These are phyloP conservation scores for Fusarium palustre DNA, from an alignment of 2,329 filamentous ascomycete species.

Conservation along the genomic window DNA sequence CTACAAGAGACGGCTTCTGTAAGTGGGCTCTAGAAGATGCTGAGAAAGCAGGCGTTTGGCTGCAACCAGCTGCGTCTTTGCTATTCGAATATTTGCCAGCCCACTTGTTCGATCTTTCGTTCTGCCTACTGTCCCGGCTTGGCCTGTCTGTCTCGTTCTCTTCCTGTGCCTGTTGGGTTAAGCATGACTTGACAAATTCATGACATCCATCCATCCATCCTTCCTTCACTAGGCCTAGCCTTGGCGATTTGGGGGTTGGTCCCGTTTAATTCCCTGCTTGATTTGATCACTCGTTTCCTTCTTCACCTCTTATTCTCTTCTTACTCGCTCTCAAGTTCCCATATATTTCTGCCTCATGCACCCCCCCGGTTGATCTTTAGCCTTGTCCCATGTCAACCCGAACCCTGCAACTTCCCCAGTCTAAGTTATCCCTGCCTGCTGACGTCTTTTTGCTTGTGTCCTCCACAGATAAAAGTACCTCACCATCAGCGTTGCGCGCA, in stretches of 20 bases:
- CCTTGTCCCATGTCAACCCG: slow-evolving; percentile 27
- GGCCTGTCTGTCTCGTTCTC: background rate
- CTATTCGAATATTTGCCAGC: slow-evolving; percentile 17
- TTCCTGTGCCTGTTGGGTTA: slow-evolving; percentile 28
- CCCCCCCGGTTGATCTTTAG: slow-evolving; percentile 20
- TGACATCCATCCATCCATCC: slow-evolving; percentile 12
- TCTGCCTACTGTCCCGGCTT: background rate
- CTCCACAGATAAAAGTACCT: slow-evolving; percentile 45
- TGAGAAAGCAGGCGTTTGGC: slow-evolving; percentile 14
- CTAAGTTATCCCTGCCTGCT: slow-evolving; percentile 45
- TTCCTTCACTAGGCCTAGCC: slow-evolving; percentile 10
- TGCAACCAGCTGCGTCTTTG: slow-evolving; percentile 20
- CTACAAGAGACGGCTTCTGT: slow-evolving; percentile 17
- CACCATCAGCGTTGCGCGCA: slow-evolving; percentile 36
- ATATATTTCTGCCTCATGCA: slow-evolving; percentile 40
- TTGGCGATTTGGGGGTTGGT: slow-evolving; percentile 32
- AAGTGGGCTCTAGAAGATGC: slow-evolving; percentile 24
- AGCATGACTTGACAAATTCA: slow-evolving; percentile 30
- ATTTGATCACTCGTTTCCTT: slow-evolving; percentile 14
- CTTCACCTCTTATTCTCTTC: slow-evolving; percentile 4
- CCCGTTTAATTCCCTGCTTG: slow-evolving; percentile 35
- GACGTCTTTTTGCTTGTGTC: slow-evolving; percentile 44
- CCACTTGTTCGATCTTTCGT: slow-evolving; percentile 1
- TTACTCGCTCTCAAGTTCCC: slow-evolving; percentile 14
- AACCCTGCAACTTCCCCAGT: slow-evolving; percentile 33